Evolutionary conservation across 2,329 filamentous ascomycete genomes (phyloP).

Genomic region (Dendryphion nanum): DNA sequence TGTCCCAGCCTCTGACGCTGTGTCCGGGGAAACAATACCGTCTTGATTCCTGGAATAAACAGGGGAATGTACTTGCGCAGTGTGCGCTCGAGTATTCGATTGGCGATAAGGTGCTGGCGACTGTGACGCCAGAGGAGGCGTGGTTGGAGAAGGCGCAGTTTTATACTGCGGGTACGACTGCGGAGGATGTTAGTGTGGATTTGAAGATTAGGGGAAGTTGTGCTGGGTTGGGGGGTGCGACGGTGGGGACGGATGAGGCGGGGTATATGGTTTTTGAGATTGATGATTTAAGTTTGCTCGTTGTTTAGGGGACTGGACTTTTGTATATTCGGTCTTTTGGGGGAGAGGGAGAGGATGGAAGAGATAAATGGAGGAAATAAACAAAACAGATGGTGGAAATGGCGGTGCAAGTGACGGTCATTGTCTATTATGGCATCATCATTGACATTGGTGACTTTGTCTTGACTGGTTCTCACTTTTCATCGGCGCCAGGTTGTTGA

Average conservation of each 20-base stretch:
- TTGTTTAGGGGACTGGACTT: no score
- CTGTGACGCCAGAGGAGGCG: conserved; percentile 13
- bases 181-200: conserved; percentile 19
- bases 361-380: neutral
- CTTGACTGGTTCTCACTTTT: no score
- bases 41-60: conserved; percentile 12
- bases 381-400: no score
- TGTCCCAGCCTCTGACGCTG: conserved; percentile 26
- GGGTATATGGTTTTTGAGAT: conserved; percentile 13
- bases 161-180: conserved; percentile 18
- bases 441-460: no score
- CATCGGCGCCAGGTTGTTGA: no score
- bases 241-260: conserved; percentile 12
- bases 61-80: conserved; percentile 14
- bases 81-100: conserved; percentile 19
- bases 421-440: no score
- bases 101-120: conserved; percentile 14
- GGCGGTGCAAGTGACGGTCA: no score
- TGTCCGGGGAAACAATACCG: conserved; percentile 24
- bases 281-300: neutral
- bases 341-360: no score
- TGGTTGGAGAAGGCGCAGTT: conserved; percentile 11
- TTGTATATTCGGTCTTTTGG: no score
- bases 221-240: conserved; percentile 14
- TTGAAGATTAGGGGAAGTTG: conserved; percentile 21